These are phyloP conservation scores for Leccinum truebloodii DNA, from an alignment of 768 basidiomycete species.

Conservation along the genomic window DNA sequence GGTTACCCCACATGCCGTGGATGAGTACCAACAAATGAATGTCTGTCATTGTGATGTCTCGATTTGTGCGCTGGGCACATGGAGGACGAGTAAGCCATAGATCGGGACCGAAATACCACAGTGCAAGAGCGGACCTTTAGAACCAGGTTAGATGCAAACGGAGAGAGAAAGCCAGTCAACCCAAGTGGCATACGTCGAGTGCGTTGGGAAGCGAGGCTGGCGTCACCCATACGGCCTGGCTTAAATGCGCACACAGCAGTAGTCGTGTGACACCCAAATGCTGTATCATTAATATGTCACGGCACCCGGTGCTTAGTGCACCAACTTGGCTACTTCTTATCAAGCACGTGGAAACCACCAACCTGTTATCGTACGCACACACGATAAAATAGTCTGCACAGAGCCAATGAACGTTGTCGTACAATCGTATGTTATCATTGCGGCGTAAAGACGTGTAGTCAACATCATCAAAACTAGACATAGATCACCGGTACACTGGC, in stretches of 20 bases:
- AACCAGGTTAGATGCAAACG: background rate
- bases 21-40: constrained; percentile 48
- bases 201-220: background rate
- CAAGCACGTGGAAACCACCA: background rate
- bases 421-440: background rate
- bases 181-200: constrained; percentile 1
- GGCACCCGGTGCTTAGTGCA: background rate
- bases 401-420: background rate
- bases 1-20: constrained; percentile 82
- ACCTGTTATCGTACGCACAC: background rate
- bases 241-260: background rate
- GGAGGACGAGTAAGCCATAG: background rate
- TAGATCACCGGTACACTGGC: background rate
- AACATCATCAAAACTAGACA: constrained; percentile 3
- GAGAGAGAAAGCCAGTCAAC: background rate
- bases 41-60: constrained; percentile 23
- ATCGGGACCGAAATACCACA: background rate
- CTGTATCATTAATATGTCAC: constrained; percentile 7
- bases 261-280: background rate
- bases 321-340: background rate
- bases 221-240: constrained; percentile 4
- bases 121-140: constrained; percentile 6
- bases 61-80: constrained; percentile 1
- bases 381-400: constrained; percentile 4
- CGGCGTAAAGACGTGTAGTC: background rate